A percentile compares a stretch with the other conserved stretches of the same genome.
Evolutionary conservation across 2,329 filamentous ascomycete species (phyloP).

Genomic region (Venturia nashicola): DNA sequence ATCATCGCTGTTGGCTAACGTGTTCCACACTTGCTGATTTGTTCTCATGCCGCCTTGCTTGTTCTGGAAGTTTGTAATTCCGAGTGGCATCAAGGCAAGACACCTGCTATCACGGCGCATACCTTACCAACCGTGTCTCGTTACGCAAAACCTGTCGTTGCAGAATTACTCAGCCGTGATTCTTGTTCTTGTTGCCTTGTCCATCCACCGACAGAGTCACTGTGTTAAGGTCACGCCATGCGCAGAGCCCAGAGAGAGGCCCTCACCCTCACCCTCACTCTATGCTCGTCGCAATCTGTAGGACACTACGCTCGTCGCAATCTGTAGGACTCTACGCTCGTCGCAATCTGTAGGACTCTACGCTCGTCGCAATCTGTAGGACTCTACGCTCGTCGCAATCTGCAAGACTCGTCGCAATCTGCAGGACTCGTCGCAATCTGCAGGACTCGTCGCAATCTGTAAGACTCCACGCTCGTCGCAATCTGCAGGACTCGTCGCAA

Average conservation of each 20-base stretch:
- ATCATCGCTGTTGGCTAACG: neutral
- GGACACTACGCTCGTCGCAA: too few relatives aligned
- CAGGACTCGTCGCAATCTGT: too few relatives aligned
- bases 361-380: too few relatives aligned
- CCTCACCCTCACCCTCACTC: neutral
- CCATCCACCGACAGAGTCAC: neutral
- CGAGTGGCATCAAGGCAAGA: neutral
- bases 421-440: too few relatives aligned
- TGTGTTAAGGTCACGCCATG: too few relatives aligned
- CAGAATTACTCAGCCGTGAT: neutral
- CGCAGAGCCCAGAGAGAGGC: neutral
- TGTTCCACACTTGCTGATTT: neutral
- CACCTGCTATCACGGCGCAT: neutral
- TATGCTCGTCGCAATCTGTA: conserved; percentile 2
- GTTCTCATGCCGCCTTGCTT: neutral
- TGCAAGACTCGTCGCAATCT: too few relatives aligned
- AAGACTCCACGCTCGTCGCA: too few relatives aligned
- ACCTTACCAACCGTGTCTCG: neutral
- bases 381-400: too few relatives aligned
- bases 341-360: too few relatives aligned
- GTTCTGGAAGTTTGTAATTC: neutral
- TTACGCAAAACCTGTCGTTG: neutral
- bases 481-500: too few relatives aligned
- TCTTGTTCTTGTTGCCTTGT: neutral
- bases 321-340: too few relatives aligned